These are phyloP conservation scores for Colletotrichum cordylinicola DNA, from an alignment of 2,329 filamentous ascomycete genomes.

Conservation along the genomic window DNA sequence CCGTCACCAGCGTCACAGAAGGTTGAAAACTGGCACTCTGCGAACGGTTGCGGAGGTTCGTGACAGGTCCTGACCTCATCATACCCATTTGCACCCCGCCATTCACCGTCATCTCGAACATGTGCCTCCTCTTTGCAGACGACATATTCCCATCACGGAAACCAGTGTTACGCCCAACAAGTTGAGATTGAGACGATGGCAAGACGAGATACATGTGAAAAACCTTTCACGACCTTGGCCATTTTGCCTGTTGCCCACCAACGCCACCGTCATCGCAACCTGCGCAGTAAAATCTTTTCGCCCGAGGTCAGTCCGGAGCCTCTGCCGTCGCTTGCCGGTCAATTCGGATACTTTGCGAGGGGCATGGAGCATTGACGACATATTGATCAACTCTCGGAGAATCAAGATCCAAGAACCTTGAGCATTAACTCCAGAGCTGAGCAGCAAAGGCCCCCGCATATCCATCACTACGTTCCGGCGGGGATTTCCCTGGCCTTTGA, in stretches of 20 bases:
- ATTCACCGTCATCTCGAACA: neutral
- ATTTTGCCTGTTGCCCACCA: neutral
- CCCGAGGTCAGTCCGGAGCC: slow-evolving; percentile 4
- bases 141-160: neutral
- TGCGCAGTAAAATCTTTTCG: neutral
- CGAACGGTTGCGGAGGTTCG: neutral
- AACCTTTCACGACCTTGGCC: neutral
- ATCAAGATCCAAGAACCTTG: neutral
- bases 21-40: neutral
- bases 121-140: neutral
- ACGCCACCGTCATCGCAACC: neutral
- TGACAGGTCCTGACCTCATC: slow-evolving; percentile 9
- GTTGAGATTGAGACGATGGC: neutral
- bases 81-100: neutral
- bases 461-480: neutral
- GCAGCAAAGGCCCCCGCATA: neutral
- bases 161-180: neutral
- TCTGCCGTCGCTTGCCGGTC: neutral
- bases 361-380: neutral
- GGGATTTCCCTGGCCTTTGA: neutral
- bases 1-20: neutral
- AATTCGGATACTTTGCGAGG: neutral
- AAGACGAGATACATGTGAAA: neutral
- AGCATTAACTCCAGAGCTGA: neutral
- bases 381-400: neutral